Base-by-base conservation (phyloP, 805 yeast species). In the Pichia californica region DNA sequence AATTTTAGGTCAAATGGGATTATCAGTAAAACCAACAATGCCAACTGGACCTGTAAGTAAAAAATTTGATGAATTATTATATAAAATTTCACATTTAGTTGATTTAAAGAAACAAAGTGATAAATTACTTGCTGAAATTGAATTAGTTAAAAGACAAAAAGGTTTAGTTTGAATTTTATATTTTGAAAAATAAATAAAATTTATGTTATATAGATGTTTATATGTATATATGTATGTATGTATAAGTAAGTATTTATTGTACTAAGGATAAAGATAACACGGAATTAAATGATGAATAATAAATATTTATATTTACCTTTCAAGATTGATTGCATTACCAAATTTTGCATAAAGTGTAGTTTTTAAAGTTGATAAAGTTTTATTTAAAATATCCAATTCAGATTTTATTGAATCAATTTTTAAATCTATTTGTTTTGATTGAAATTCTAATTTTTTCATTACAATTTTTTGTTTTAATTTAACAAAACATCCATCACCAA, bases 61-160 rank as follows among this genome's bases (percentile, higher is more conserved):
- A 7, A 79, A 77, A 55, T 88, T 83, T 57, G 97, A 91, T 53
- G 78, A 77, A 44, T 63, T 93, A 41, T 71, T 84, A 38, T 79
- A 81, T 50, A 69, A 81, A 0, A 84, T 87, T 26, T 79, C 79
- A 11, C 74, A 82, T 2, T 67, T 91, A 49, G 68, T 89, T 43
- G 98, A 93, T 43, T 70, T 89, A 14, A 91, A 91, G 65, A 83
- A 79, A 59, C 95, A 87, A 44, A 77, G 79, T 18, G 99, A 93
- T 61, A 88, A 88, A 63, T 67, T 89, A 13, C 89, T 86, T 49
- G 81, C 94, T 3, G 98, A 91, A 52, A 72, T 76, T 31, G 68
- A 70, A 27, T 68, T 81, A 44, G 62, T 67, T n/a, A 67, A 63
- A 44, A 53, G 53, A 23, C 68, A 63, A 42, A 58, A 56, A 40